Evolutionary conservation across 2,329 filamentous ascomycete genomes (phyloP), one percentile per base, ranked within the genome.

Genomic region (Beauveria asiatica): DNA sequence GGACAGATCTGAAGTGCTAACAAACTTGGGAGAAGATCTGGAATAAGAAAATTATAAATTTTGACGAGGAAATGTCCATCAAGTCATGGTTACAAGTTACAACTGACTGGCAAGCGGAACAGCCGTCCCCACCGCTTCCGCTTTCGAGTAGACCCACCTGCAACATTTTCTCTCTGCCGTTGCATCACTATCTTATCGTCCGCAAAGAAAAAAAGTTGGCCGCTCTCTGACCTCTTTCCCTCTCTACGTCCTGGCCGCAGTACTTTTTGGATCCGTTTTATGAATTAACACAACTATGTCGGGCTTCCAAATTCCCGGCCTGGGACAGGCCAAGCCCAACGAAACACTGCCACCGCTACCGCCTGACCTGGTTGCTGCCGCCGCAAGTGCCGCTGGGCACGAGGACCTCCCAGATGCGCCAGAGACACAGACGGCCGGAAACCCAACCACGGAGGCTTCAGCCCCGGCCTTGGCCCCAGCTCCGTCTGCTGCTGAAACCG

Each of bases 261-360:
- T 49, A 2, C 23, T 37, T 33, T 23, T 23, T 52, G 16, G 5
- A n/a, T 45, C 23, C 3, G 21, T 27, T 7, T 45, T 27, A 21
- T 8, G 9, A 11, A 53, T 54, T 41, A 17, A 41, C 30, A 41
- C 5, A 52, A 61, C 8, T 10, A 77, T 77, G 75, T 72, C 75
- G 27, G 73, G 73, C 58, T 77, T 77, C 39, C 73, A 76, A 60
- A 77, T 77, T 39, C 75, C 75, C 33, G 75, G 75, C 57, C 67
- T 77, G 17, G 75, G 75, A 11, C 73, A 76, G 62, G 75, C 75
- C 54, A 75, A 74, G 63, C 74, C 74, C 5, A 76, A 77, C 58
- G 75, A 77, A 57, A 69, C 67, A 2, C 65, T 77, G 2, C 75
- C 75, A 1, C 75, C 75, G 13, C 66, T 76, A 0, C 69, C 72